These are phyloP conservation scores for Neotropicomus parvogracilis DNA, from an alignment of 1,284 basidiomycete genomes.

Conservation along the genomic window DNA sequence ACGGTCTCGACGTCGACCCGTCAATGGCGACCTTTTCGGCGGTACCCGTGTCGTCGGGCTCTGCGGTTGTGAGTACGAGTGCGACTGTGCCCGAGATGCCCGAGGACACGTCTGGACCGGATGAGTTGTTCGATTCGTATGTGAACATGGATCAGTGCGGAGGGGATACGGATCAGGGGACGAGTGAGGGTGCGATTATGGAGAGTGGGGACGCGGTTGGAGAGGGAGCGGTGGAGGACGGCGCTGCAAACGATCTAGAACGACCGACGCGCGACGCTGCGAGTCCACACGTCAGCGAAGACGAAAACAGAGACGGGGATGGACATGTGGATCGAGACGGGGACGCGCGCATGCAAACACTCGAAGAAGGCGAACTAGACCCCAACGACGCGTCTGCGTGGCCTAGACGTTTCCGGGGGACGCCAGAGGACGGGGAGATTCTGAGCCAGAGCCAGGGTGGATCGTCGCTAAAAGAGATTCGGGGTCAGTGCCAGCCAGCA, in stretches of 20 bases:
- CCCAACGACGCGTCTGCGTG: background rate
- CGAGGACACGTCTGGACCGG: constrained; percentile 13
- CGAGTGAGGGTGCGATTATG: background rate
- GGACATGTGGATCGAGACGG: background rate
- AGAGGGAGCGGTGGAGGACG: background rate
- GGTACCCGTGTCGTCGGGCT: background rate
- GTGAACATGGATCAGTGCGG: constrained; percentile 26
- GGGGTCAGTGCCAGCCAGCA: too few species aligned
- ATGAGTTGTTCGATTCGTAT: constrained; percentile 25
- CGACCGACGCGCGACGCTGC: too few species aligned
- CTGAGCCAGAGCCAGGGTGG: constrained; percentile 10
- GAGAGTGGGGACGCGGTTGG: background rate
- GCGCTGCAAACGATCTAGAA: background rate
- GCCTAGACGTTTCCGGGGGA: background rate
- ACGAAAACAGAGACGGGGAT: too few species aligned
- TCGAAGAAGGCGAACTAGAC: constrained; percentile 25
- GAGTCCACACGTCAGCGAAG: background rate
- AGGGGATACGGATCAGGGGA: constrained; percentile 1
- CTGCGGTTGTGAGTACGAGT: background rate
- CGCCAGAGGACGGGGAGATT: constrained; percentile 23
- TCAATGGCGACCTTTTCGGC: constrained; percentile 1
- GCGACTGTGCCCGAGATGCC: background rate
- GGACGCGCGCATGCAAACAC: constrained; percentile 6
- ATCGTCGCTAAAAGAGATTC: too few species aligned
- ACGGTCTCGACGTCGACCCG: constrained; percentile 4